A percentile compares a stretch with the other conserved stretches of the same genome.
These are phyloP conservation scores for Lasiosphaeriaceae sp. DNA, from an alignment of 495 filamentous ascomycete species.

Conservation along the genomic window DNA sequence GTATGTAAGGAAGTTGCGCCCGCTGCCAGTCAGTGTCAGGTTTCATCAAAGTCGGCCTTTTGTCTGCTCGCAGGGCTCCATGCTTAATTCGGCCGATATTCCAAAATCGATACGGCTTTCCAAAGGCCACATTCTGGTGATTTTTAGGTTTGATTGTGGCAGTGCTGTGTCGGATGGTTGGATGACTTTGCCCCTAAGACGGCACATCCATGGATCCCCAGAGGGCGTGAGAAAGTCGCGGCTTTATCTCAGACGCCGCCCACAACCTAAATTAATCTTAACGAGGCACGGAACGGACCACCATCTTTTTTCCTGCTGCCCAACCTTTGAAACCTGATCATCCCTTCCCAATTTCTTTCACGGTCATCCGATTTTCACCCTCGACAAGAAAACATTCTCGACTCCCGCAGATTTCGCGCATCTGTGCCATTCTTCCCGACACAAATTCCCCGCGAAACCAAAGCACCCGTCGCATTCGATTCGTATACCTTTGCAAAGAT, in stretches of 20 bases:
- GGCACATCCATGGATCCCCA: background rate
- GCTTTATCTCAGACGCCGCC: constrained; percentile 10
- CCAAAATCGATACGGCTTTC: too few relatives aligned
- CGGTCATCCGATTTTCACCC: background rate
- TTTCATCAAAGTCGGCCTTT: too few relatives aligned
- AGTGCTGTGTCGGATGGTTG: background rate
- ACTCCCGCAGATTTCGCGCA: background rate
- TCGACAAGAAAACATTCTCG: background rate
- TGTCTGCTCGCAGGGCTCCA: too few relatives aligned
- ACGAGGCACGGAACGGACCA: background rate
- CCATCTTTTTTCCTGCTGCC: constrained; percentile 9
- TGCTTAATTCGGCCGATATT: too few relatives aligned
- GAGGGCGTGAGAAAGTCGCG: background rate
- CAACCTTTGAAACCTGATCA: constrained; percentile 8
- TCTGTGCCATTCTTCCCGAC: background rate
- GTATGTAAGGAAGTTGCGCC: too few relatives aligned
- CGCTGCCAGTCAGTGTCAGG: too few relatives aligned
- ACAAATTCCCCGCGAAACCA: background rate
- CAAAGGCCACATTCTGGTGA: too few relatives aligned
- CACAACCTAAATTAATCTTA: constrained; percentile 14
- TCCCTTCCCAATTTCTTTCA: background rate
- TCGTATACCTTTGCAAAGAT: constrained; percentile 16
- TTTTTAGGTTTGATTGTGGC: background rate
- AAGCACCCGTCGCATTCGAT: background rate
- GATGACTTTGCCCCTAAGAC: background rate